These are phyloP conservation scores for Strigomonas culicis DNA, from an alignment of 208 protist genomes.

Conservation along the genomic window DNA sequence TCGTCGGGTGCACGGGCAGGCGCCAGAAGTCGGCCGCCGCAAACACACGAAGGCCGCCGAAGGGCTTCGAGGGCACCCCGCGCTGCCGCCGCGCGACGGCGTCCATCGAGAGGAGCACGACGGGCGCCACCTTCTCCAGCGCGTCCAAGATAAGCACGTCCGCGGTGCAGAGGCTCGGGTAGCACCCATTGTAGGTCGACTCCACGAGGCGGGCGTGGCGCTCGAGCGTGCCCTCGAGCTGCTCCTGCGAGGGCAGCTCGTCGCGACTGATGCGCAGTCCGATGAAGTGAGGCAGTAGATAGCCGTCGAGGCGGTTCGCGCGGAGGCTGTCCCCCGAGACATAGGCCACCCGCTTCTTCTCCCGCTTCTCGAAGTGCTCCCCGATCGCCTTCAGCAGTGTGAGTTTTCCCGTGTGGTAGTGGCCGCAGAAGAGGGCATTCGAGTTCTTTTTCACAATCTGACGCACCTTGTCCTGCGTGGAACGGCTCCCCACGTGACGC, in stretches of 20 bases:
- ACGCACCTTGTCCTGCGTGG: constrained; percentile 34
- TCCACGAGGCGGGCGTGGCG: constrained; percentile 78
- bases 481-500: constrained; percentile 27
- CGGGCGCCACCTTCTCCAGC: constrained; percentile 54
- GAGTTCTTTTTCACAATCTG: constrained; percentile 25
- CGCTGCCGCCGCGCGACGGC: constrained; percentile 58
- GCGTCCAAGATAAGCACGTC: constrained; percentile 82
- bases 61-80: constrained; percentile 32
- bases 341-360: constrained; percentile 53
- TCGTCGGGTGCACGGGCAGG: constrained; percentile 71
- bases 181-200: constrained; percentile 53
- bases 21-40: constrained; percentile 84
- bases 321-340: constrained; percentile 63
- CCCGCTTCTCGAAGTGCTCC: constrained; percentile 39
- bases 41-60: constrained; percentile 82
- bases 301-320: constrained; percentile 60
- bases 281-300: constrained; percentile 74
- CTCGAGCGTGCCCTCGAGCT: constrained; percentile 80
- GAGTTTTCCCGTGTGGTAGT: constrained; percentile 77
- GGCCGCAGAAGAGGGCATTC: constrained; percentile 80
- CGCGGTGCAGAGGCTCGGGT: constrained; percentile 58
- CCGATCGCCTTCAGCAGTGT: constrained; percentile 76
- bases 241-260: constrained; percentile 83
- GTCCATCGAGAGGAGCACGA: constrained; percentile 72
- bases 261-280: constrained; percentile 68